Percentiles rank a stretch among this genome's conserved stretches.
phyloP scores from a whole-genome alignment of 1,139 yeast genomes.

The Meyerozyma sp. region DNA sequence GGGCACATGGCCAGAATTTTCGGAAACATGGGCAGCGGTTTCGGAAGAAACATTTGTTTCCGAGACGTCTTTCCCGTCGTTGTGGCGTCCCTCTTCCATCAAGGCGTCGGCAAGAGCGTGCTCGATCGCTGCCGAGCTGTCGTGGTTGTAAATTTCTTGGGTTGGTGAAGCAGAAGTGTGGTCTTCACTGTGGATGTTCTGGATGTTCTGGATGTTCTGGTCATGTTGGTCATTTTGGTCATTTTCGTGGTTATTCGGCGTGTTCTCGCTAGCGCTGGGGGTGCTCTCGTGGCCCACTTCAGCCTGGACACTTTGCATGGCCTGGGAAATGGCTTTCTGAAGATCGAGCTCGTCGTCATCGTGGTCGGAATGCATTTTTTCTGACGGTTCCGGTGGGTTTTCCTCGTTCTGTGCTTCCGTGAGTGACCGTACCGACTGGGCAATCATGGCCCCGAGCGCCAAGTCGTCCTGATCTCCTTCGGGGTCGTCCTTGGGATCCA shows the following conservation, averaged over 20 bases:
- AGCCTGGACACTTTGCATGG: not conserved
- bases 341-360: not conserved
- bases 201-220: not conserved
- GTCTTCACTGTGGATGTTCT: not conserved
- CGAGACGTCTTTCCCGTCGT: not conserved
- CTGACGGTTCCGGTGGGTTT: not conserved
- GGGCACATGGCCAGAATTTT: constrained; percentile 8
- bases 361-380: not conserved
- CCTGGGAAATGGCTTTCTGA: not conserved
- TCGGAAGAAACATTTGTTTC: not conserved
- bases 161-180: not conserved
- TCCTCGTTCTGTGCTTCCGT: not conserved
- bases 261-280: not conserved
- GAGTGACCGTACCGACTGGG: not conserved
- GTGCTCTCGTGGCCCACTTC: not conserved
- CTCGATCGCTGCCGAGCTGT: not conserved
- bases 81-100: not conserved
- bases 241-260: no score
- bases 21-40: constrained; percentile 1
- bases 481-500: not conserved
- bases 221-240: not conserved
- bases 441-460: constrained; percentile 1
- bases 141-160: not conserved
- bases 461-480: not conserved
- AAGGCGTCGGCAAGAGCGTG: not conserved